These are phyloP conservation scores for Tillandsia fasciculata DNA, from an alignment of 176 grass and related monocot species.

Conservation along the genomic window DNA sequence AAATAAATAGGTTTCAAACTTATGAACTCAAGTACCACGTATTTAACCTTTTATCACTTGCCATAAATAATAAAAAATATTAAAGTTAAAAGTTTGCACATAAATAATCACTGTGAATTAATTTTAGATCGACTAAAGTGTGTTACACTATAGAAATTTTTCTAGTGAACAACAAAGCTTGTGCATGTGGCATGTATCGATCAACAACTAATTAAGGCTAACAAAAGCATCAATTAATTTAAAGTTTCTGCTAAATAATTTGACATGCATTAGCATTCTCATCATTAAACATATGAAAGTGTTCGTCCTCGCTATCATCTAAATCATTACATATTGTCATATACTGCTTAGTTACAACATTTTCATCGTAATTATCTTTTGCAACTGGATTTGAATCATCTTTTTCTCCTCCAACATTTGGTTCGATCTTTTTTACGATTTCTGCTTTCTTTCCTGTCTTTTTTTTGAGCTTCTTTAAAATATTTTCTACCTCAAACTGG, in stretches of 20 bases:
- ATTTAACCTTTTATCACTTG: too few relatives aligned
- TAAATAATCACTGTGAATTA: too few relatives aligned
- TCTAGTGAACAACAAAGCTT: too few relatives aligned
- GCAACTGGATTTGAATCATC: not conserved
- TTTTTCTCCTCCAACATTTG: not conserved
- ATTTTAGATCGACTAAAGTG: too few relatives aligned
- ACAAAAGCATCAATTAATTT: not conserved
- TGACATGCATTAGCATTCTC: constrained; percentile 41
- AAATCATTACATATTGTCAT: not conserved
- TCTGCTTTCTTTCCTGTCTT: constrained; percentile 31
- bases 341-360: not conserved
- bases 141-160: too few relatives aligned
- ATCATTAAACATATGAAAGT: constrained; percentile 29
- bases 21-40: too few relatives aligned
- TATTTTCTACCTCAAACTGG: constrained; percentile 14
- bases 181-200: too few relatives aligned
- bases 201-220: too few relatives aligned
- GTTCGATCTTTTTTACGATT: constrained; percentile 10
- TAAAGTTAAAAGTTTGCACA: too few relatives aligned
- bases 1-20: too few relatives aligned
- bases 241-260: constrained; percentile 8
- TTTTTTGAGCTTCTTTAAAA: constrained; percentile 33
- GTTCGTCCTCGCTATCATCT: not conserved
- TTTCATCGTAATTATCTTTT: not conserved
- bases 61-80: too few relatives aligned